These are phyloP conservation scores for Dipteronia sinensis DNA, from an alignment of 345 rosid species.

Conservation along the genomic window DNA sequence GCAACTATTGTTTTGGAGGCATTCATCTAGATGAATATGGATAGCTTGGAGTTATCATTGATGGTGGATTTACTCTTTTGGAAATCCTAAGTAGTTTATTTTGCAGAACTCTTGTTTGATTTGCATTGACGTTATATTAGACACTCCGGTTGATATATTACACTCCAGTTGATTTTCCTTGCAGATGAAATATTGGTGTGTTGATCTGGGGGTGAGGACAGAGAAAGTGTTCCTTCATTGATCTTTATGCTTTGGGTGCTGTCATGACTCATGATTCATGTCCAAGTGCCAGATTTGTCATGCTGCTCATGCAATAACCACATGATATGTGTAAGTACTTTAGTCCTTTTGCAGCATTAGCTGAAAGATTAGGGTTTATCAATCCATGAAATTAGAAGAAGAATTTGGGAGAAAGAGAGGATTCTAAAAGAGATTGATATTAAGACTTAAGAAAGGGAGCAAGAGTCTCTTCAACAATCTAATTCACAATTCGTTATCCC, in stretches of 20 bases:
- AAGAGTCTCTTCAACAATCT: not conserved
- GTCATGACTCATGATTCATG: no score
- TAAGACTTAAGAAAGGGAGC: not conserved
- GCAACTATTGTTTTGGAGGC: not conserved
- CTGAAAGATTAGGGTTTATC: not conserved
- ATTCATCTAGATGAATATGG: not conserved
- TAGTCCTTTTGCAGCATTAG: not conserved
- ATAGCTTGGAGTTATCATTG: not conserved
- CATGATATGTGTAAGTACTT: not conserved
- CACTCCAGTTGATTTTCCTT: not conserved
- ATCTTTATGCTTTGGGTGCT: not conserved
- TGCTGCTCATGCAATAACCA: not conserved
- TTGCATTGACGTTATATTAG: constrained; percentile 4
- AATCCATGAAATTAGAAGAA: not conserved
- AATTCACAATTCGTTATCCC: not conserved
- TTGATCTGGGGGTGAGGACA: not conserved
- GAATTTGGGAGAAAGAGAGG: not conserved
- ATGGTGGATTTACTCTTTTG: not conserved
- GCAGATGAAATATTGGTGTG: not conserved
- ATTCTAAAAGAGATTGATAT: not conserved
- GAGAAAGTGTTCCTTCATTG: not conserved
- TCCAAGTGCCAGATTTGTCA: not conserved
- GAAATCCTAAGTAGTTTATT: not conserved
- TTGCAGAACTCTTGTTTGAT: not conserved
- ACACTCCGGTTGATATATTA: no score